These are phyloP conservation scores for Mycena kentingensis DNA, from an alignment of 768 basidiomycete species.

Conservation along the genomic window DNA sequence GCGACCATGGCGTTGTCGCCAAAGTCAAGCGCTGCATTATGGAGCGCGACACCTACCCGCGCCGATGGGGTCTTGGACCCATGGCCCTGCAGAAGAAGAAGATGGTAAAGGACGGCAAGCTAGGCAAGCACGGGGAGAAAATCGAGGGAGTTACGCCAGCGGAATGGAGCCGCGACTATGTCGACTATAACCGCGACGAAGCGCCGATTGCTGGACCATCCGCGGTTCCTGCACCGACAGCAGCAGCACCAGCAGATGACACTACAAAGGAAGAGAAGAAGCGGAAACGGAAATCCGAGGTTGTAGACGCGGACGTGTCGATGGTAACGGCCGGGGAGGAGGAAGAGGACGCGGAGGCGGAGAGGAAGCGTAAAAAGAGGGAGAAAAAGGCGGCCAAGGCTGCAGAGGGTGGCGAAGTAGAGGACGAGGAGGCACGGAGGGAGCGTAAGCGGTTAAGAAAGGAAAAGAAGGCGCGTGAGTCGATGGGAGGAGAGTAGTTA, in stretches of 20 bases:
- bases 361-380: slow-evolving; percentile 63
- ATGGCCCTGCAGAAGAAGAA: slow-evolving; percentile 97
- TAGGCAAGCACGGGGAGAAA: slow-evolving; percentile 93
- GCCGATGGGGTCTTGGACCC: slow-evolving; percentile 98
- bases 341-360: slow-evolving; percentile 52
- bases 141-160: slow-evolving; percentile 85
- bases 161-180: slow-evolving; percentile 90
- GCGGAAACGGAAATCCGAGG: slow-evolving; percentile 78
- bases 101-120: slow-evolving; percentile 95
- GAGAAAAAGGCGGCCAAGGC: slow-evolving; percentile 59
- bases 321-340: slow-evolving; percentile 38
- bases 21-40: slow-evolving; percentile 99
- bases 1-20: slow-evolving; percentile 97
- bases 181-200: slow-evolving; percentile 83
- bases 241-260: slow-evolving; percentile 27
- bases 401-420: slow-evolving; percentile 45
- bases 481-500: slow-evolving; percentile 40
- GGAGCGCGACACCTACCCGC: slow-evolving; percentile 98
- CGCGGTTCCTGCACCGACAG: slow-evolving; percentile 24
- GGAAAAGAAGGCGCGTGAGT: slow-evolving; percentile 61
- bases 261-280: slow-evolving; percentile 70
- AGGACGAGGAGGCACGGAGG: slow-evolving; percentile 60
- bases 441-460: slow-evolving; percentile 70
- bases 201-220: slow-evolving; percentile 34
- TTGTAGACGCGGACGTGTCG: slow-evolving; percentile 45